Percentiles rank a stretch among this genome's conserved stretches.
Evolutionary conservation across 1,284 basidiomycete species (phyloP).

Genomic region (Salmacisia buchloeana): DNA sequence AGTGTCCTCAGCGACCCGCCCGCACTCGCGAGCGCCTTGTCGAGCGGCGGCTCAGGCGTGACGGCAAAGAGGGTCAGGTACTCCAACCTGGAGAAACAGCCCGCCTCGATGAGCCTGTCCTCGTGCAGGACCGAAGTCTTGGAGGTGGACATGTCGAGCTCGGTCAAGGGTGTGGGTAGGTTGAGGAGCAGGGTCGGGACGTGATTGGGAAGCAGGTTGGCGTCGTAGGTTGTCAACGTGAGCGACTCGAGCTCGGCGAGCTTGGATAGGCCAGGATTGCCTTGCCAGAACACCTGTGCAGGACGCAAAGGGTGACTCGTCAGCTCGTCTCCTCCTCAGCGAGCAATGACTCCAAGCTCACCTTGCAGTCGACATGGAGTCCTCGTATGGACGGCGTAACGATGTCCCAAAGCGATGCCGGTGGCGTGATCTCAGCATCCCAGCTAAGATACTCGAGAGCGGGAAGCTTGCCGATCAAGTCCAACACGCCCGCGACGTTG

Average conservation of each 20-base stretch:
- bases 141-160: slow-evolving; percentile 17
- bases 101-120: slow-evolving; percentile 6
- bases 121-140: slow-evolving; percentile 24
- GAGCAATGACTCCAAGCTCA: not conserved
- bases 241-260: slow-evolving; percentile 18
- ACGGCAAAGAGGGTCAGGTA: slow-evolving; percentile 24
- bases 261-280: slow-evolving; percentile 12
- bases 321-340: not conserved
- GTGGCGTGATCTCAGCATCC: slow-evolving; percentile 6
- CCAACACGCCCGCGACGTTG: not conserved
- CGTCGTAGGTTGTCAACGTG: slow-evolving; percentile 21
- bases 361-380: slow-evolving; percentile 11
- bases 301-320: not conserved
- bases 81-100: slow-evolving; percentile 13
- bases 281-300: slow-evolving; percentile 10
- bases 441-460: slow-evolving; percentile 3
- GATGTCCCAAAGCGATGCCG: not conserved
- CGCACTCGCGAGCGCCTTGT: slow-evolving; percentile 6
- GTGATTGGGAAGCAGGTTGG: slow-evolving; percentile 18
- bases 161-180: slow-evolving; percentile 5
- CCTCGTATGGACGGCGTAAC: not conserved
- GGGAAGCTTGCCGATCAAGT: not conserved
- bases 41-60: slow-evolving; percentile 20
- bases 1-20: slow-evolving; percentile 15
- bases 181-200: slow-evolving; percentile 12